These are phyloP conservation scores for Polytrichum commune DNA, from an alignment of 225 moss, liverwort and hornwort species.

Conservation along the genomic window DNA sequence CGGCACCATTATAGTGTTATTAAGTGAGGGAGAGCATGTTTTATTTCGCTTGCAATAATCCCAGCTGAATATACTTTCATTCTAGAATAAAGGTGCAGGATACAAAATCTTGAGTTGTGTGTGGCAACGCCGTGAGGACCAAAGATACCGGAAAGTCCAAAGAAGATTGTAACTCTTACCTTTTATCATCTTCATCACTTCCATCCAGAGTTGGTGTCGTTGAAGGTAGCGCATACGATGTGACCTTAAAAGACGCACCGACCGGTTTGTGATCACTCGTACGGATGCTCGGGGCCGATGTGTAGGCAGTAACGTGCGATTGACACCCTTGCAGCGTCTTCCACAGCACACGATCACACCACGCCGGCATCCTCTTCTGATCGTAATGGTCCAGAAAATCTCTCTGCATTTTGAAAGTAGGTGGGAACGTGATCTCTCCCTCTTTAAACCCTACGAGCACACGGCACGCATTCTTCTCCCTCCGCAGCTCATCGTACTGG, in stretches of 20 bases:
- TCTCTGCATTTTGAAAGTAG: slow-evolving; percentile 59
- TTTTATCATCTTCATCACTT: slow-evolving; percentile 50
- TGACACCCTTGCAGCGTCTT: slow-evolving; percentile 46
- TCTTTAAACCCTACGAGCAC: slow-evolving; percentile 52
- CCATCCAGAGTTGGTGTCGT: slow-evolving; percentile 12
- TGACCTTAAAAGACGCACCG: slow-evolving; percentile 45
- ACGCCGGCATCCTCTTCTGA: slow-evolving; percentile 61
- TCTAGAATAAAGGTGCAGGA: no score
- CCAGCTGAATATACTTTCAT: no score
- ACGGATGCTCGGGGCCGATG: slow-evolving; percentile 39
- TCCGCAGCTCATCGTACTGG: slow-evolving; percentile 46
- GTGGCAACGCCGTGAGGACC: not conserved
- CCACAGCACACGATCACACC: slow-evolving; percentile 67
- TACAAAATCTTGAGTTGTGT: no score
- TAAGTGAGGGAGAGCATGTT: no score
- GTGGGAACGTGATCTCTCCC: slow-evolving; percentile 52
- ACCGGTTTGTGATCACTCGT: slow-evolving; percentile 72
- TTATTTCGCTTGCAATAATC: no score
- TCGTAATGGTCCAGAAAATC: slow-evolving; percentile 28
- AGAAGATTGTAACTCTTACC: not conserved
- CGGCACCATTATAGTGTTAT: no score
- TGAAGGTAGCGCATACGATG: slow-evolving; percentile 46
- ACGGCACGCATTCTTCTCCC: slow-evolving; percentile 37
- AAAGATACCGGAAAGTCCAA: no score
- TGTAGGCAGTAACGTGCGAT: slow-evolving; percentile 28